phyloP scores from a whole-genome alignment of 2,329 filamentous ascomycete species.

The Sphaerulina populicola region DNA sequence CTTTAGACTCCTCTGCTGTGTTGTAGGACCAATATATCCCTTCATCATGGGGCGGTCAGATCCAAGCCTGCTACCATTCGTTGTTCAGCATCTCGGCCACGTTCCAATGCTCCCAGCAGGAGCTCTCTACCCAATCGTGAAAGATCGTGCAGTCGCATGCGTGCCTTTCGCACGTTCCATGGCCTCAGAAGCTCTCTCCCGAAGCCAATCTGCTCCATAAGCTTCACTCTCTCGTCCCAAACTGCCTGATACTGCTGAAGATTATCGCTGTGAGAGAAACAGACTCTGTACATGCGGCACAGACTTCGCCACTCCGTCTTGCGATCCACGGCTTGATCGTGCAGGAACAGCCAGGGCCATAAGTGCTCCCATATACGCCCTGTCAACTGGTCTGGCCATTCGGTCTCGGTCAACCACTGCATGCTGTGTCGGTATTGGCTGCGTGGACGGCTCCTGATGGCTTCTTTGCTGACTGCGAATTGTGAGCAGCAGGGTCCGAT shows the following conservation, averaged over 20 bases:
- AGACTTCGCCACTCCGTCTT: conserved; percentile 5
- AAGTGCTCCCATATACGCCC: conserved; percentile 18
- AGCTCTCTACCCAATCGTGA: neutral
- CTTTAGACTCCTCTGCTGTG: neutral
- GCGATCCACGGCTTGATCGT: conserved; percentile 1
- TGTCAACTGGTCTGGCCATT: conserved; percentile 10
- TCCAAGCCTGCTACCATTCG: neutral
- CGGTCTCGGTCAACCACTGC: conserved; percentile 13
- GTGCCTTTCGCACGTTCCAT: neutral
- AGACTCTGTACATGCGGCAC: conserved; percentile 2
- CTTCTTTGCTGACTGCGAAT: conserved; percentile 13
- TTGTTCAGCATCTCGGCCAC: neutral
- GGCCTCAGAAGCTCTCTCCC: neutral
- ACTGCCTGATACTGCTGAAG: neutral
- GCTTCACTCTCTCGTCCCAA: neutral
- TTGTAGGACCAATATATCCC: neutral
- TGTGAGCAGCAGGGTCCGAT: conserved; percentile 19
- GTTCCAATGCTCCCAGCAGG: neutral
- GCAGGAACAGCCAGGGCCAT: conserved; percentile 15
- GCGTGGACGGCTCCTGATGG: conserved; percentile 9
- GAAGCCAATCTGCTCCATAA: neutral
- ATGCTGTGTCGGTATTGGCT: conserved; percentile 13
- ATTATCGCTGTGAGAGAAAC: neutral
- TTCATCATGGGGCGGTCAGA: neutral
- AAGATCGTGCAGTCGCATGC: neutral